phyloP scores from a whole-genome alignment of 2,329 filamentous ascomycete species.

The Chrysoporthe deuterocubensis region DNA sequence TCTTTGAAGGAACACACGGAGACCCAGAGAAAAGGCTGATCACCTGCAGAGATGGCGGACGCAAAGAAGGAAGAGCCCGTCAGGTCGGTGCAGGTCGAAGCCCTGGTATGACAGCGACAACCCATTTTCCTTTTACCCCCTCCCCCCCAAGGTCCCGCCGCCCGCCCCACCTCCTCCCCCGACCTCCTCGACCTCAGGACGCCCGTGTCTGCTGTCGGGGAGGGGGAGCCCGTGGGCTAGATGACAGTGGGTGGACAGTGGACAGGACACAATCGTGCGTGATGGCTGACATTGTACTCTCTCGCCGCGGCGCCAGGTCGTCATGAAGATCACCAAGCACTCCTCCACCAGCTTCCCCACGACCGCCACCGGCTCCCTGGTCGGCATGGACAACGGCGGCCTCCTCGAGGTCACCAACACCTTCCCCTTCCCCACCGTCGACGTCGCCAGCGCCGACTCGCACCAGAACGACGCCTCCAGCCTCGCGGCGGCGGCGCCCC shows the following conservation, averaged over 20 bases:
- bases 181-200: constrained; percentile 4
- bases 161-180: constrained; percentile 34
- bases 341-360: constrained; percentile 87
- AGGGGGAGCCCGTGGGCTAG: no score
- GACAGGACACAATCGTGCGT: background rate
- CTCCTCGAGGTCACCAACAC: constrained; percentile 90
- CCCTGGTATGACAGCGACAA: constrained; percentile 68
- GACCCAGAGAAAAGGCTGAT: background rate
- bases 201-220: background rate
- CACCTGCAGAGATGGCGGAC: constrained; percentile 59
- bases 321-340: constrained; percentile 98
- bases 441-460: constrained; percentile 68
- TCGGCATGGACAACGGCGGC: constrained; percentile 87
- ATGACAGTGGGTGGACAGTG: no score
- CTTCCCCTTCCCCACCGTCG: constrained; percentile 89
- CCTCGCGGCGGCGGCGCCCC: constrained; percentile 83
- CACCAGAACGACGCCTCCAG: constrained; percentile 77
- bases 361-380: constrained; percentile 84
- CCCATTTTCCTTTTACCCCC: constrained; percentile 36
- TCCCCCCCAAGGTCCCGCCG: constrained; percentile 35
- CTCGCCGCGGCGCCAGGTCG: constrained; percentile 62
- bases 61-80: constrained; percentile 70
- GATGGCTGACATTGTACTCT: constrained; percentile 18
- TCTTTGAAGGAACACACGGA: background rate
- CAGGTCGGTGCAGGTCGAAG: constrained; percentile 91